A percentile compares a stretch with the other conserved stretches of the same genome.
Evolutionary conservation across 2,329 filamentous ascomycete species (phyloP).

Genomic region (Aspergillus uvarum): DNA sequence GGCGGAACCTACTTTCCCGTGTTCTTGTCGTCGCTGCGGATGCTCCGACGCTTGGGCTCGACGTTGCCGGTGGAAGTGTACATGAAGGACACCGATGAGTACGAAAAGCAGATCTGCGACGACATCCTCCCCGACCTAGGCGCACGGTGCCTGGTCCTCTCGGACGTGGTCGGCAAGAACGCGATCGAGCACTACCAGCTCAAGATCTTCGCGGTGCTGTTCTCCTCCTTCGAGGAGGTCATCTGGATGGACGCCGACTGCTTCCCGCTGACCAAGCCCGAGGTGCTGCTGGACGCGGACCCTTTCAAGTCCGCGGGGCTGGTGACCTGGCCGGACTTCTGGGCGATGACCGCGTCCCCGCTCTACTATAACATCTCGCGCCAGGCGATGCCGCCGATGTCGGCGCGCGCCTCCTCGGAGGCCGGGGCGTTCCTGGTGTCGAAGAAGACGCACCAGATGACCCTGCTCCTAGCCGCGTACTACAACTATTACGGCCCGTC

Average conservation of each 20-base stretch:
- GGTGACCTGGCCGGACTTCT: constrained; percentile 58
- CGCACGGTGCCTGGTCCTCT: constrained; percentile 45
- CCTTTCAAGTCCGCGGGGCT: constrained; percentile 55
- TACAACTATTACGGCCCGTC: constrained; percentile 40
- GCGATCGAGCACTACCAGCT: constrained; percentile 52
- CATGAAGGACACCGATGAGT: constrained; percentile 40
- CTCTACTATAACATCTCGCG: constrained; percentile 45
- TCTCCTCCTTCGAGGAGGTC: constrained; percentile 60
- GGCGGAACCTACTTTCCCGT: constrained; percentile 51
- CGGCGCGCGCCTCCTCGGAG: constrained; percentile 38
- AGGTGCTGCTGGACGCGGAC: constrained; percentile 50
- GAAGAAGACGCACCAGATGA: constrained; percentile 36
- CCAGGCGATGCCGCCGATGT: constrained; percentile 33
- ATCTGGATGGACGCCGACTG: constrained; percentile 60
- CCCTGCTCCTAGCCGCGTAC: constrained; percentile 38
- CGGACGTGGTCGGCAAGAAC: constrained; percentile 41
- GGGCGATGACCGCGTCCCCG: constrained; percentile 46
- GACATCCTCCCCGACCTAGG: constrained; percentile 42
- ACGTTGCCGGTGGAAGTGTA: constrained; percentile 51
- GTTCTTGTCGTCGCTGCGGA: constrained; percentile 52
- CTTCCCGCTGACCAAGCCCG: constrained; percentile 52
- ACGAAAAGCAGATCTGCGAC: constrained; percentile 43
- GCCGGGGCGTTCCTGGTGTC: constrained; percentile 39
- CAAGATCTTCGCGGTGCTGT: constrained; percentile 58
- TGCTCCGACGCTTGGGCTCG: constrained; percentile 54